These are phyloP conservation scores for Tylopilus sp. DNA, from an alignment of 768 basidiomycete species.

Conservation along the genomic window DNA sequence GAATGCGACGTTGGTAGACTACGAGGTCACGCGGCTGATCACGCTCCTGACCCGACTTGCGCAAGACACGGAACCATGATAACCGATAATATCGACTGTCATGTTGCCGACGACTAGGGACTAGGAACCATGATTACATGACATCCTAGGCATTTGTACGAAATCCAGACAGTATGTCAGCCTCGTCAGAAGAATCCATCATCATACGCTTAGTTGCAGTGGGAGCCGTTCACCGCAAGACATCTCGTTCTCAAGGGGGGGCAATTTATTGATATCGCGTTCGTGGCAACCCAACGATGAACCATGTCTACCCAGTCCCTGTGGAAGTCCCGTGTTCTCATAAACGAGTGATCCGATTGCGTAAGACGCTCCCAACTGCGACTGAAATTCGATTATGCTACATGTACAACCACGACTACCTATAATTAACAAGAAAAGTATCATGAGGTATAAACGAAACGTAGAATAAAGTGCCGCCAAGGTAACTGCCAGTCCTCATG, in stretches of 20 bases:
- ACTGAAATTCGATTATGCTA: conserved; percentile 6
- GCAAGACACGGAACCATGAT: conserved; percentile 23
- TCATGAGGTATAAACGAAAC: conserved; percentile 9
- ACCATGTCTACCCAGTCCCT: too few species aligned
- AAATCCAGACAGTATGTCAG: neutral
- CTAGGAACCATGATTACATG: too few species aligned
- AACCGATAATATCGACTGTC: too few species aligned
- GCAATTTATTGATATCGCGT: too few species aligned
- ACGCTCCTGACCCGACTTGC: conserved; percentile 53
- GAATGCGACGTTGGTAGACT: conserved; percentile 54
- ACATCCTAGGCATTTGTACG: too few species aligned
- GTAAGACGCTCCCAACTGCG: neutral
- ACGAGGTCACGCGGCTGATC: conserved; percentile 58
- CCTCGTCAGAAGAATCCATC: too few species aligned
- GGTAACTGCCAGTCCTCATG: neutral
- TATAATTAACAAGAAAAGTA: conserved; percentile 17
- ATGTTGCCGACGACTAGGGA: too few species aligned
- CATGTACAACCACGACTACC: neutral
- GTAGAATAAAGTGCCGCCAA: conserved; percentile 7
- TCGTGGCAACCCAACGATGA: neutral
- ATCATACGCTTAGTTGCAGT: too few species aligned
- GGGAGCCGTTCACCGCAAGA: too few species aligned
- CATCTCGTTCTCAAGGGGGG: too few species aligned
- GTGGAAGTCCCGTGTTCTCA: too few species aligned
- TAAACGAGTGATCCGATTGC: neutral